Evolutionary conservation across 148 eudicot genomes (phyloP).

Genomic region (Nepenthes gracilis): DNA sequence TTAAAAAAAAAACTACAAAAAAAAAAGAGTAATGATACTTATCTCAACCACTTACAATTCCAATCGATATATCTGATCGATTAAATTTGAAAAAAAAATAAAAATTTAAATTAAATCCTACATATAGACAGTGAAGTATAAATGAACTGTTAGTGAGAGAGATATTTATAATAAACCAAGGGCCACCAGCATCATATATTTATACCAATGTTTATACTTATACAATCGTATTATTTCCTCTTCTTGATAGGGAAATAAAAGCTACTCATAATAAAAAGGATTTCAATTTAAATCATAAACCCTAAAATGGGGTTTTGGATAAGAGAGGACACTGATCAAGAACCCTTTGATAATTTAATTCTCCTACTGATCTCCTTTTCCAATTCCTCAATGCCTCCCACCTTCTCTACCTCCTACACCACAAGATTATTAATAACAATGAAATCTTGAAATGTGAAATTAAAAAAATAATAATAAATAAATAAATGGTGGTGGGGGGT

Average conservation of each 20-base stretch:
- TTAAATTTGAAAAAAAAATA: no score
- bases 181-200: neutral
- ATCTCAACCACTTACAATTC: no score
- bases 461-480: neutral
- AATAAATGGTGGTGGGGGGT: neutral
- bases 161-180: neutral
- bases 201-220: neutral
- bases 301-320: no score
- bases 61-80: no score
- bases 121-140: no score
- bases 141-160: no score
- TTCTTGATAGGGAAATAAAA: neutral
- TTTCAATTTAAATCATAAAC: no score
- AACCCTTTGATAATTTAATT: constrained; percentile 40
- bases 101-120: no score
- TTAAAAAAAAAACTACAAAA: no score
- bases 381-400: constrained; percentile 79
- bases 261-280: neutral
- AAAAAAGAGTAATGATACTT: no score
- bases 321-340: constrained; percentile 6
- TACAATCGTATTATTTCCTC: no score
- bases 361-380: constrained; percentile 72
- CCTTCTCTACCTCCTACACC: constrained; percentile 81
- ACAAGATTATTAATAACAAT: neutral
- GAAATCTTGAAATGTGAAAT: neutral